These are phyloP conservation scores for Lachnellula cervina DNA, from an alignment of 2,329 filamentous ascomycete genomes.

Conservation along the genomic window DNA sequence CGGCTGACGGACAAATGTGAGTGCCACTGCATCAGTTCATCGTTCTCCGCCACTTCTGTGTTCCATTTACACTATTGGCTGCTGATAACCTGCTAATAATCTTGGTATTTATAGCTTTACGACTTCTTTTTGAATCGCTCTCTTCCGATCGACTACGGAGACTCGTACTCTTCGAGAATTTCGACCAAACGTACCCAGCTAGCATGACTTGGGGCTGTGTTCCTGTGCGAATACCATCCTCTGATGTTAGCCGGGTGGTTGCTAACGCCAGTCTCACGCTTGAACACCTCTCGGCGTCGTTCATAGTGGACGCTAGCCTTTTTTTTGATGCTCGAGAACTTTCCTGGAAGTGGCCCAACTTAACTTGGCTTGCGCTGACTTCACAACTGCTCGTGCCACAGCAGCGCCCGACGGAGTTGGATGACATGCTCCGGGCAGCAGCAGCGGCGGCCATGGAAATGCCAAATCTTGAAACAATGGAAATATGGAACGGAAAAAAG, in stretches of 20 bases:
- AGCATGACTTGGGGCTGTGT: slow-evolving; percentile 4
- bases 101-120: slow-evolving; percentile 20
- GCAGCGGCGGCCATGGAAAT: slow-evolving; percentile 20
- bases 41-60: slow-evolving; percentile 14
- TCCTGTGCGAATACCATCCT: slow-evolving; percentile 24
- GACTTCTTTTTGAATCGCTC: slow-evolving; percentile 29
- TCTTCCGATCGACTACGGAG: slow-evolving; percentile 24
- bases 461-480: slow-evolving; percentile 22
- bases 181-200: slow-evolving; percentile 30
- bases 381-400: slow-evolving; percentile 25
- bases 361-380: slow-evolving; percentile 19
- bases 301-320: slow-evolving; percentile 20
- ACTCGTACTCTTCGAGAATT: slow-evolving; percentile 35
- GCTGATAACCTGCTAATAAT: slow-evolving; percentile 15
- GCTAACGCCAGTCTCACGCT: slow-evolving; percentile 17
- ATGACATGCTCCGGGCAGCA: slow-evolving; percentile 15
- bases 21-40: slow-evolving; percentile 24
- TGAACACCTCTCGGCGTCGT: slow-evolving; percentile 19
- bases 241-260: slow-evolving; percentile 14
- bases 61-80: slow-evolving; percentile 19
- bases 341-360: slow-evolving; percentile 22
- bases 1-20: slow-evolving; percentile 29
- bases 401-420: slow-evolving; percentile 10
- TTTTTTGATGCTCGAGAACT: slow-evolving; percentile 17
- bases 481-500: slow-evolving; percentile 21